Conservation (phyloP, 495 filamentous ascomycete species). For the Talaromyces nanjingensis region DNA sequence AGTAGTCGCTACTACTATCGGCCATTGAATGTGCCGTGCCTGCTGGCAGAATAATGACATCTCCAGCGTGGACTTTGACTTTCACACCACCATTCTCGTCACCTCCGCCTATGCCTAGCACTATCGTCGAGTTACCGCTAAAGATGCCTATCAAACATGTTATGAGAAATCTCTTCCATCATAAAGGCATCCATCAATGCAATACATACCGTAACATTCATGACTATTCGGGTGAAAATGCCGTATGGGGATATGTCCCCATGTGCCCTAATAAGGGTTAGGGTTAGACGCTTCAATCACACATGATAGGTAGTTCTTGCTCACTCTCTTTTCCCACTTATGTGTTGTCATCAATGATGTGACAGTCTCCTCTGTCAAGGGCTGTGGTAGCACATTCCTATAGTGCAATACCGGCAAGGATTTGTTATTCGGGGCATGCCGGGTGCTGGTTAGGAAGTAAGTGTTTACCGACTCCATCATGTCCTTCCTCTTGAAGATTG, state of each 20-base stretch:
- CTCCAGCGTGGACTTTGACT: background rate
- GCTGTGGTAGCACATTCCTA: too few relatives aligned
- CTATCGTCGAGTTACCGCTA: background rate
- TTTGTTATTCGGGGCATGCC: background rate
- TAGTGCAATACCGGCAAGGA: too few relatives aligned
- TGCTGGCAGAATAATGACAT: too few relatives aligned
- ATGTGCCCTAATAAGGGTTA: background rate
- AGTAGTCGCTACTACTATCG: too few relatives aligned
- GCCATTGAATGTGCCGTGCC: too few relatives aligned
- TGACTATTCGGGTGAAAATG: background rate
- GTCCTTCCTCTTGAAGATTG: too few relatives aligned
- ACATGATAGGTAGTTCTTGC: background rate
- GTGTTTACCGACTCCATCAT: background rate
- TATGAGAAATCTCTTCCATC: background rate
- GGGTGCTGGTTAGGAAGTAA: background rate
- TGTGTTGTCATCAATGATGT: too few relatives aligned
- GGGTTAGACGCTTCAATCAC: background rate
- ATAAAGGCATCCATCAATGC: too few relatives aligned
- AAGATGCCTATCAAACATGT: background rate
- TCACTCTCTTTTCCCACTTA: too few relatives aligned
- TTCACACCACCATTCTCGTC: background rate
- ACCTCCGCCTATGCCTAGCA: too few relatives aligned
- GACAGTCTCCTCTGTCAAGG: too few relatives aligned
- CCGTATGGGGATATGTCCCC: background rate
- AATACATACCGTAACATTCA: background rate